Evolutionary conservation across 2,329 filamentous ascomycete genomes (phyloP).

Genomic region (Macrophomina phaseolina): DNA sequence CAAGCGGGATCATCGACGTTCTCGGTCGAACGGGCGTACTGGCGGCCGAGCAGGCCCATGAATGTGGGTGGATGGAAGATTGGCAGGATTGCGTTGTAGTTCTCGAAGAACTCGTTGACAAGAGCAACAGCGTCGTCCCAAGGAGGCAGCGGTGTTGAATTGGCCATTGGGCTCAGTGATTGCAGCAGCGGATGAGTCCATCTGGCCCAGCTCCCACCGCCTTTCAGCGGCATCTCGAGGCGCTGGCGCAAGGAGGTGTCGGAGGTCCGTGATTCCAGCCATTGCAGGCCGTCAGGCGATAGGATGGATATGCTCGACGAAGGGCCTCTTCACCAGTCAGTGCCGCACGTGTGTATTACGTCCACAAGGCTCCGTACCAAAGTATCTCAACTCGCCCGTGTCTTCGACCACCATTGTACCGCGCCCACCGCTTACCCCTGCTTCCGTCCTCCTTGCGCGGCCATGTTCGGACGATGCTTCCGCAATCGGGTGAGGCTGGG

Average conservation of each 20-base stretch:
- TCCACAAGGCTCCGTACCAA: neutral
- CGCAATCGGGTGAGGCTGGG: neutral
- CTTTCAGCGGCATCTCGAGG: conserved; percentile 10
- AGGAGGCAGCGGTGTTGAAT: neutral
- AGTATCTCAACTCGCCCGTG: conserved; percentile 21
- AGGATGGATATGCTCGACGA: conserved; percentile 18
- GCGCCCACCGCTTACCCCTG: neutral
- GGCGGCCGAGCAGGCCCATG: conserved; percentile 11
- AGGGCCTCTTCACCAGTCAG: conserved; percentile 19
- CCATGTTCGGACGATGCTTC: neutral
- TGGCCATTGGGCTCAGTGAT: neutral
- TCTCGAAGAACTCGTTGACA: conserved; percentile 8
- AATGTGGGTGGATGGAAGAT: conserved; percentile 12
- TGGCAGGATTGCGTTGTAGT: conserved; percentile 3
- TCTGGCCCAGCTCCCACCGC: conserved; percentile 10
- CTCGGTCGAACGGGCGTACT: neutral
- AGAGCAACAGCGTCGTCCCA: conserved; percentile 2
- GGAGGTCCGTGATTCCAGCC: conserved; percentile 14
- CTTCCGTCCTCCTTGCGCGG: neutral
- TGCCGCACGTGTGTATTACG: neutral
- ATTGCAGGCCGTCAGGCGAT: conserved; percentile 9
- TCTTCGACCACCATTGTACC: conserved; percentile 10
- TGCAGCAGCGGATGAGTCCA: conserved; percentile 16
- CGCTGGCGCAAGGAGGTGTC: conserved; percentile 20
- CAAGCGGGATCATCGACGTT: neutral